Percentiles rank a stretch among this genome's conserved stretches.
Evolutionary conservation across 495 filamentous ascomycete species (phyloP).

Genomic region (Neurospora africana): DNA sequence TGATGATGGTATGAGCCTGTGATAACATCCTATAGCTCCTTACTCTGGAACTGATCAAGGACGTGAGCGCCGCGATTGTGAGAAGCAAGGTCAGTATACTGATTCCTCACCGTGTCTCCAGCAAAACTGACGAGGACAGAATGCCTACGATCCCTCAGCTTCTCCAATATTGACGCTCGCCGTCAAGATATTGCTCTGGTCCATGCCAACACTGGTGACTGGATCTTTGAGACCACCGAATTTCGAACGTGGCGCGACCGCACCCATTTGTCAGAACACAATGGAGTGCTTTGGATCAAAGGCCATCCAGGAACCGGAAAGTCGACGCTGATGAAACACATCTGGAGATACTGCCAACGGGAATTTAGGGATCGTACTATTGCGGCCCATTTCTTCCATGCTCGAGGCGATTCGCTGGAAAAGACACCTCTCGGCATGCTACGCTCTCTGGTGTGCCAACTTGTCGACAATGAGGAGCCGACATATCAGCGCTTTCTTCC

Average conservation of each 20-base stretch:
- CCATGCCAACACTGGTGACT: slow-evolving; percentile 2
- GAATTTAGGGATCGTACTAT: slow-evolving; percentile 5
- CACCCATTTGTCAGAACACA: background rate
- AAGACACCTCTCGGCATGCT: slow-evolving; percentile 36
- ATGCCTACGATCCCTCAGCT: background rate
- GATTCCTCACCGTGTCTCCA: background rate
- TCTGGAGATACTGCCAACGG: background rate
- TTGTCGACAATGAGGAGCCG: slow-evolving; percentile 3
- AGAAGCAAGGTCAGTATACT: background rate
- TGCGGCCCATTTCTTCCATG: slow-evolving; percentile 41
- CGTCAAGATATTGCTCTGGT: slow-evolving; percentile 1
- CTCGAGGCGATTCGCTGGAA: slow-evolving; percentile 31
- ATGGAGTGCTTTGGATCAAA: slow-evolving; percentile 17
- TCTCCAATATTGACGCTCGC: background rate
- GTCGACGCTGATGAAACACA: slow-evolving; percentile 17
- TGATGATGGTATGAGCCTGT: too few relatives aligned
- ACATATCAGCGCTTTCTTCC: background rate
- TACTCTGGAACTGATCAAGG: background rate
- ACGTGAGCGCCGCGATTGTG: background rate
- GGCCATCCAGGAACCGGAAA: slow-evolving; percentile 18
- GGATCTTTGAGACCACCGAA: slow-evolving; percentile 3
- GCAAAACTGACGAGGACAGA: background rate
- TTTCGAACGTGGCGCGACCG: slow-evolving; percentile 3
- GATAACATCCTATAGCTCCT: too few relatives aligned
- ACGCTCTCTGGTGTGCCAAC: slow-evolving; percentile 28